phyloP scores from a whole-genome alignment of 768 basidiomycete species.

The Leccinum subgranulosum region DNA sequence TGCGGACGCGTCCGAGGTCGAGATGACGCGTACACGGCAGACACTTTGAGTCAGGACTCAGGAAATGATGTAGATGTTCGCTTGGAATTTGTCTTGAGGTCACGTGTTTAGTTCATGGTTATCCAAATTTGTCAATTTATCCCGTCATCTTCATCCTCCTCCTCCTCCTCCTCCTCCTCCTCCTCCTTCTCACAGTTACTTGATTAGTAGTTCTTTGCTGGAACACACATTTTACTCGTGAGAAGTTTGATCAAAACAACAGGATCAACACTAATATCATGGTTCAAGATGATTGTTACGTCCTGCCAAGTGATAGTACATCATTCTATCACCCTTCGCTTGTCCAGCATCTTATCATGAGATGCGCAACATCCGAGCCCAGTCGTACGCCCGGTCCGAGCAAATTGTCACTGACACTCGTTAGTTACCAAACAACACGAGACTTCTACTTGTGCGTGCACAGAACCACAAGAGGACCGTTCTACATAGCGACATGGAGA shows the following conservation, averaged over 20 bases:
- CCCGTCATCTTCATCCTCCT: not conserved
- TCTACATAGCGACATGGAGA: not conserved
- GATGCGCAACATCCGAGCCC: too few relatives aligned
- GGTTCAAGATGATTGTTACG: too few relatives aligned
- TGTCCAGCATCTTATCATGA: too few relatives aligned
- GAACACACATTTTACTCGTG: too few relatives aligned
- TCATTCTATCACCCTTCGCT: not conserved
- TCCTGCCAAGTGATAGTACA: too few relatives aligned
- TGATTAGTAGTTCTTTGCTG: not conserved
- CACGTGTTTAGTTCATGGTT: not conserved
- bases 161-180: too few relatives aligned
- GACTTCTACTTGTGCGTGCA: not conserved
- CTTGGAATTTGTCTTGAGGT: not conserved
- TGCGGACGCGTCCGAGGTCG: slow-evolving; percentile 60
- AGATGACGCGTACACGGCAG: slow-evolving; percentile 44
- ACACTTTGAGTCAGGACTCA: not conserved
- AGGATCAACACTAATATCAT: too few relatives aligned
- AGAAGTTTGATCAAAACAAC: too few relatives aligned
- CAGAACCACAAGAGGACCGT: not conserved
- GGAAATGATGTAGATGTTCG: not conserved
- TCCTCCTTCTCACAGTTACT: not conserved
- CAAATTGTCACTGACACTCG: too few relatives aligned
- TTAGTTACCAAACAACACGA: too few relatives aligned
- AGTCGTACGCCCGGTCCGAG: too few relatives aligned
- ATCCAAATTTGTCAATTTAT: not conserved